Base-by-base conservation (phyloP, 192 early-diverging fungal genomes). In the Mortierella antarctica region DNA sequence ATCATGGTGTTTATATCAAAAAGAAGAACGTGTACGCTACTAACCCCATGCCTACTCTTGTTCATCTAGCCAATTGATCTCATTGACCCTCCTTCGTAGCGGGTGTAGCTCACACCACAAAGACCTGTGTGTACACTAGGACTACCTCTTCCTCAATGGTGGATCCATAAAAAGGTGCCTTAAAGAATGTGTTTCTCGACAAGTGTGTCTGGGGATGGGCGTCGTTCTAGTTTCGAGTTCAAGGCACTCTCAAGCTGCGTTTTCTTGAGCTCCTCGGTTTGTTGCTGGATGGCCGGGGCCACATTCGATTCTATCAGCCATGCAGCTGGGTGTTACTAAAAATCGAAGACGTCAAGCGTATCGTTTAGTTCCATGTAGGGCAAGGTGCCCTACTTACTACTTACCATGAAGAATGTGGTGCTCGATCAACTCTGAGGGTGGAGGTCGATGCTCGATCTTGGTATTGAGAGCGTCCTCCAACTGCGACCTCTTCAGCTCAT, bases 401-500 rank as follows among this genome's bases (percentile, higher is more conserved):
- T 62, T 80, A 84, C 83, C 83, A 62, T 85, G 85, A 17, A 87
- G 60, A 54, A 87, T 87, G 42, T 85, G 83, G 1, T 84, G 74
- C 44, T 88, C 72, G 49, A 87, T 75, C 31, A 93, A 80, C n/a
- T 92, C 65, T 0, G 83, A 67, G 15, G 69, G 69, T 2, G 83
- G 69, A 9, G 91, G 89, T 49, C 92, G 85, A 41, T 71, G 54
- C 60, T 89, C 85, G 49, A 91, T 67, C 69, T 89, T 90, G 66
- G 79, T 73, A 11, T 86, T 87, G 15, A 93, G 82, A 3, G 66
- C 57, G 67, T 90, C 88, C 56, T 89, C 86, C 1, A 90, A 62
- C 14, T 83, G 64, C 4, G 77, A 62, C 59, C 80, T 85, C 50
- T 77, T 81, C n/a, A 89, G 56, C 14, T 86, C 85, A 23, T 88